Evolutionary conservation across 2,329 filamentous ascomycete species (phyloP).

Genomic region (Colletotrichum sidae): DNA sequence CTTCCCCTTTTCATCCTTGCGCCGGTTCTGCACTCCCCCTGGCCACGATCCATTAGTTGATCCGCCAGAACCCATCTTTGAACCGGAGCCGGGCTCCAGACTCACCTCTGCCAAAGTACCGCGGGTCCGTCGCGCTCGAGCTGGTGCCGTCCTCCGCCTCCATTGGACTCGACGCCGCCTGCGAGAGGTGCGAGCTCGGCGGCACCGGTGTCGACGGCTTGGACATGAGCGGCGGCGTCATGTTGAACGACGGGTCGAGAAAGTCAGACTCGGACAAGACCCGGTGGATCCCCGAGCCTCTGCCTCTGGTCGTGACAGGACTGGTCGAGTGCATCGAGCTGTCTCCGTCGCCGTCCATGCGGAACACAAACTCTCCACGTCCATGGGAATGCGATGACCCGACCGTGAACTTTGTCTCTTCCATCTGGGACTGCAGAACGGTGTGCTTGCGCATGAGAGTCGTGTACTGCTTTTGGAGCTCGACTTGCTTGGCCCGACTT

Average conservation of each 20-base stretch:
- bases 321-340: conserved; percentile 45
- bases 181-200: conserved; percentile 49
- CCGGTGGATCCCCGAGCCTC: conserved; percentile 48
- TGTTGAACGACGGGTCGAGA: conserved; percentile 56
- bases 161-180: conserved; percentile 49
- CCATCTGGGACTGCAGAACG: conserved; percentile 57
- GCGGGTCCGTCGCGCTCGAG: conserved; percentile 47
- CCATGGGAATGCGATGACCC: conserved; percentile 36
- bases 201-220: conserved; percentile 44
- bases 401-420: conserved; percentile 35
- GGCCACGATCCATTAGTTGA: conserved; percentile 26
- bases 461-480: conserved; percentile 64
- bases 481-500: conserved; percentile 64
- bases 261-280: conserved; percentile 58
- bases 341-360: conserved; percentile 39
- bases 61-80: conserved; percentile 47
- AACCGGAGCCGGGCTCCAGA: conserved; percentile 35
- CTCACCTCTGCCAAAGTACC: conserved; percentile 61
- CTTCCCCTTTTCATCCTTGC: conserved; percentile 64
- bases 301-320: conserved; percentile 50
- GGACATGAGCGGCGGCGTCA: conserved; percentile 55
- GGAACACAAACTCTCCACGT: conserved; percentile 33
- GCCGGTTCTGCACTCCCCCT: conserved; percentile 62
- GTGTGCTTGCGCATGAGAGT: conserved; percentile 64
- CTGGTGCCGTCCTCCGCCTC: conserved; percentile 45